phyloP scores from a whole-genome alignment of 2,329 filamentous ascomycete species.

The Metarhizium guizhouense region DNA sequence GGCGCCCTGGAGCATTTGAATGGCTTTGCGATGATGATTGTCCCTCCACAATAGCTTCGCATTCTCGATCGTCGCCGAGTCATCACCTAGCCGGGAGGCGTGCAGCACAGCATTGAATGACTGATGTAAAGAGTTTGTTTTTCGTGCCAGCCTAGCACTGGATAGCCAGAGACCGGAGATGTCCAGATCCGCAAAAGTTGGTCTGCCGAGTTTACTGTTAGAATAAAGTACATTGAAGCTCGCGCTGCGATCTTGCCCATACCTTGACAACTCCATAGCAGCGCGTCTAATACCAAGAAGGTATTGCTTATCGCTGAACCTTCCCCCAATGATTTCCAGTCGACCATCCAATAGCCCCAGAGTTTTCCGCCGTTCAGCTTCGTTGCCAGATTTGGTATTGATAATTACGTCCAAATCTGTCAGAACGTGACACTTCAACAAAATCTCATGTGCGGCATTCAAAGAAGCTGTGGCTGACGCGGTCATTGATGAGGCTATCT shows the following conservation, averaged over 20 bases:
- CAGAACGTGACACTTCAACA: conserved; percentile 79
- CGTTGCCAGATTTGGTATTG: conserved; percentile 32
- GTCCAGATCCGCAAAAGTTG: conserved; percentile 59
- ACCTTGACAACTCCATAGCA: conserved; percentile 72
- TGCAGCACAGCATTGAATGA: conserved; percentile 92
- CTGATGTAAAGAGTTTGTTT: conserved; percentile 72
- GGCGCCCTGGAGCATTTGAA: conserved; percentile 79
- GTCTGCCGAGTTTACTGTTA: conserved; percentile 23
- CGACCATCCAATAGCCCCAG: conserved; percentile 52
- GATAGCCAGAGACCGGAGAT: conserved; percentile 79
- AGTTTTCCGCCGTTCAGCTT: conserved; percentile 26
- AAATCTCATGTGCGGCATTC: conserved; percentile 72
- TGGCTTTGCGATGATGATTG: conserved; percentile 87
- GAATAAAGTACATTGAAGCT: not conserved
- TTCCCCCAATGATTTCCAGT: conserved; percentile 83
- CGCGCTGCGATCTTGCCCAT: conserved; percentile 16
- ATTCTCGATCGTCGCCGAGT: conserved; percentile 87
- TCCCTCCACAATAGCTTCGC: conserved; percentile 89
- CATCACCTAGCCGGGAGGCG: conserved; percentile 74
- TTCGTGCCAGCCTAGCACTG: conserved; percentile 77
- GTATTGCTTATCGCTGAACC: conserved; percentile 89
- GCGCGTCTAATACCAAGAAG: conserved; percentile 78
- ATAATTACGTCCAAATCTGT: conserved; percentile 78
- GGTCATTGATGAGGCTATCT: conserved; percentile 66
- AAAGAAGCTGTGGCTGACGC: conserved; percentile 70